A percentile compares a stretch with the other conserved stretches of the same genome.
Evolutionary conservation across 306 rosid genomes (phyloP).

Genomic region (Rubus idaeus): DNA sequence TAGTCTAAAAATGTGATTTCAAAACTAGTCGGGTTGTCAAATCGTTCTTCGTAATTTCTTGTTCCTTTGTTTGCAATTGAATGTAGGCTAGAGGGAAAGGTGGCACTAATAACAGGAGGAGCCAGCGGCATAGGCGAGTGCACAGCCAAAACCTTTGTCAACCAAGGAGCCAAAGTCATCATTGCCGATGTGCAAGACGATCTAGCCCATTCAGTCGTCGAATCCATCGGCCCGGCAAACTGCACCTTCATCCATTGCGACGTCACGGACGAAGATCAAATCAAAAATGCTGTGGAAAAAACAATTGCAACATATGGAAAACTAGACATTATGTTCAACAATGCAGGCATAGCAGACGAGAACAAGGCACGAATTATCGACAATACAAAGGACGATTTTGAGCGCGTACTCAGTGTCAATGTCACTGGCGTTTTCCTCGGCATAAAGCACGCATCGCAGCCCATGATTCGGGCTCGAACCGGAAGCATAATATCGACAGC

Average conservation of each 20-base stretch:
- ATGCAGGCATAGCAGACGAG: slow-evolving; percentile 56
- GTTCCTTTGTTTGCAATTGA: not conserved
- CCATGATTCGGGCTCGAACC: slow-evolving; percentile 46
- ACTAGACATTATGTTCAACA: slow-evolving; percentile 85
- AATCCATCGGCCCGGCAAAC: slow-evolving; percentile 41
- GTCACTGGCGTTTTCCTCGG: slow-evolving; percentile 70
- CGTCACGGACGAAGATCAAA: slow-evolving; percentile 64
- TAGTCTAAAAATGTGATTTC: not conserved
- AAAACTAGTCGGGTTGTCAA: too few species aligned
- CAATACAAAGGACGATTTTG: slow-evolving; percentile 58
- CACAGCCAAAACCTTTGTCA: slow-evolving; percentile 53
- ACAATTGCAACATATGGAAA: slow-evolving; percentile 46
- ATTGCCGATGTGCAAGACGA: slow-evolving; percentile 81
- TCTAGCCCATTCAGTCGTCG: slow-evolving; percentile 36
- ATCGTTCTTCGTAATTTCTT: too few species aligned
- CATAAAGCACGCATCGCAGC: slow-evolving; percentile 70
- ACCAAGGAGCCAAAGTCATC: slow-evolving; percentile 64
- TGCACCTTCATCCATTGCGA: slow-evolving; percentile 59
- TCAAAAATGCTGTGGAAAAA: slow-evolving; percentile 45
- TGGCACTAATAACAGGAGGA: slow-evolving; percentile 81
- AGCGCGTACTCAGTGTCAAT: slow-evolving; percentile 59
- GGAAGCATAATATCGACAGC: slow-evolving; percentile 71
- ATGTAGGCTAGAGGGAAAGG: slow-evolving; percentile 72
- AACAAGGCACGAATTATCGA: slow-evolving; percentile 53
- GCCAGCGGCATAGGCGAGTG: slow-evolving; percentile 81